Base-by-base conservation (phyloP, 2,329 filamentous ascomycete genomes). In the Neofusicoccum parvum region DNA sequence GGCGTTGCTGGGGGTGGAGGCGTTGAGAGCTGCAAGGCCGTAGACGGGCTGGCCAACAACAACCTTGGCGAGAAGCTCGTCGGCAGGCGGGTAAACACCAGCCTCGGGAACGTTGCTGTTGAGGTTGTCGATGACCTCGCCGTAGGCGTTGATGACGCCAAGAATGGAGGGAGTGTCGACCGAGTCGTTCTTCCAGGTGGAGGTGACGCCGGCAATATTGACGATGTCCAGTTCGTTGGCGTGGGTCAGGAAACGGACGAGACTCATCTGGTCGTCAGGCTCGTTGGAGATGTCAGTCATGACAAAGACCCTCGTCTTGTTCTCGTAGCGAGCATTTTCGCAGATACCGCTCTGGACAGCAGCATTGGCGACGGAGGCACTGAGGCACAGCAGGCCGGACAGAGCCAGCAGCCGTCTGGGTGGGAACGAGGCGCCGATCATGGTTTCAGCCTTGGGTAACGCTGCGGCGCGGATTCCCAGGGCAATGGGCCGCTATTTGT, bases 111-210 rank as follows among this genome's bases (percentile, higher is more conserved):
- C 79, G 66, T 86, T 81, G 1, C 66, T 54, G 53, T 75, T 73
- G 23, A 86, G 76, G 64, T 82, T 85, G 27, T 80, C 76, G 17
- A 69, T 65, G 9, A 73, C 72, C 3, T 75, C 67, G 34, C 68
- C 69, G 56, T 75, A 77, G 2, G 69, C 73, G 39, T 65, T 50
- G 15, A 73, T 72, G 17, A 73, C 70, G n/a, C 70, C 67, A 14
- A 69, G 64, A 48, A 75, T 73, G 6, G 67, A 66, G 5, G 60
- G 56, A 0, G 53, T 46, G 48, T 69, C 66, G 36, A 68, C 66
- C 14, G 68, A 66, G 50, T 69, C 65, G 54, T 71, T 70, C 43
- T 65, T 64, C 65, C 67, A 68, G 23, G 49, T 65, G 4, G 67
- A 69, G 11, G 70, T 72, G 34, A 66, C 63, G 10, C 59, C 69